These are phyloP conservation scores for Geranium incanum DNA, from an alignment of 441 rosid species.

Conservation along the genomic window DNA sequence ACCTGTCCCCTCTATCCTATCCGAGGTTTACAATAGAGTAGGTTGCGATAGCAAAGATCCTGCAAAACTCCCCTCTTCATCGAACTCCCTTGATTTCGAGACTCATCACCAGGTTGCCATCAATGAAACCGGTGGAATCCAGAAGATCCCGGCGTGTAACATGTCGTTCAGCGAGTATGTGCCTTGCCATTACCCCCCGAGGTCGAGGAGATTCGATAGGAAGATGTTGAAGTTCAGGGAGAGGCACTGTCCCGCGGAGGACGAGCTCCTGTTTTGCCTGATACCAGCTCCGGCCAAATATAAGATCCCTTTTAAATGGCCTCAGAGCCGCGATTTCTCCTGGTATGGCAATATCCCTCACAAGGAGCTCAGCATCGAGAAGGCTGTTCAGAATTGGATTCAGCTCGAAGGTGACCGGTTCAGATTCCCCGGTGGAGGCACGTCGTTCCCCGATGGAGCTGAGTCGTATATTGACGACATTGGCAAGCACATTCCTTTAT, in stretches of 20 bases:
- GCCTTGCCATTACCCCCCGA: background rate
- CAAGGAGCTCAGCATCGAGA: conserved; percentile 85
- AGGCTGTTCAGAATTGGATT: conserved; percentile 92
- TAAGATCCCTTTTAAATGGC: conserved; percentile 54
- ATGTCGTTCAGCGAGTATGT: background rate
- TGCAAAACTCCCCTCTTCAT: background rate
- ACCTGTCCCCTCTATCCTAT: conserved; percentile 28
- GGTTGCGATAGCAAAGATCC: conserved; percentile 35
- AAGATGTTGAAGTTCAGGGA: background rate
- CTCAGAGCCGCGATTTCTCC: conserved; percentile 45
- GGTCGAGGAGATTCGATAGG: background rate
- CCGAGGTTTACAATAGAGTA: conserved; percentile 32
- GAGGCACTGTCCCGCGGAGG: background rate
- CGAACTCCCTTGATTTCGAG: background rate
- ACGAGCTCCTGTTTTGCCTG: background rate
- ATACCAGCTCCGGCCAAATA: conserved; percentile 28
- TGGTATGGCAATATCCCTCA: conserved; percentile 73
- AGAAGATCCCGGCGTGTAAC: background rate
- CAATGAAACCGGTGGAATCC: background rate
- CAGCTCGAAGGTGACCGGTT: conserved; percentile 76
- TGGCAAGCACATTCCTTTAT: conserved; percentile 47
- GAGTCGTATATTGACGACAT: conserved; percentile 81
- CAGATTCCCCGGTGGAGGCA: conserved; percentile 93
- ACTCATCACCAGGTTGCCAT: background rate
- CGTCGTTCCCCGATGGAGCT: conserved; percentile 92